These are phyloP conservation scores for Plasmodiophora brassicae DNA, from an alignment of 208 protist genomes.

Conservation along the genomic window DNA sequence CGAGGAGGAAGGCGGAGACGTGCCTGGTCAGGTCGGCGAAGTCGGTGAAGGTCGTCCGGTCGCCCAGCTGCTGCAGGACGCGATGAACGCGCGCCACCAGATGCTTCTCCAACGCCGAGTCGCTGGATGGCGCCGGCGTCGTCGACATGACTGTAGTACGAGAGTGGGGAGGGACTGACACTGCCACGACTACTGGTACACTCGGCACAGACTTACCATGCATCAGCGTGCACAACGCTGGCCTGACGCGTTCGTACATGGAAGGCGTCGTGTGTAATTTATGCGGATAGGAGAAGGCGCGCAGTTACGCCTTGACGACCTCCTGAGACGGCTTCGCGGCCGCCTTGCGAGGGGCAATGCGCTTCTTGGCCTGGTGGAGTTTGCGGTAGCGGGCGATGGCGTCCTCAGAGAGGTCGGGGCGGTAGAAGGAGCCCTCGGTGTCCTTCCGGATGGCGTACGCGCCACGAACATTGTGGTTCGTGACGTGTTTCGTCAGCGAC, in stretches of 20 bases:
- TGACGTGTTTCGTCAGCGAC: not conserved
- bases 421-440: not conserved
- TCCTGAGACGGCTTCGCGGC: too few relatives aligned
- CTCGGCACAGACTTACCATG: too few relatives aligned
- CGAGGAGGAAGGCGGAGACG: not conserved
- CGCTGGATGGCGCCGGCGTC: too few relatives aligned
- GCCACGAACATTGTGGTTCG: not conserved
- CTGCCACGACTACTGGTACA: too few relatives aligned
- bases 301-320: too few relatives aligned
- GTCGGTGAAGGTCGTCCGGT: not conserved
- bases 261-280: too few relatives aligned
- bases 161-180: too few relatives aligned
- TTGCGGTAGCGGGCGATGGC: constrained; percentile 12
- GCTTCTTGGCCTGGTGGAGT: not conserved
- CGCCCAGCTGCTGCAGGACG: not conserved
- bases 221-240: too few relatives aligned
- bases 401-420: not conserved
- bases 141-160: too few relatives aligned
- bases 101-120: not conserved
- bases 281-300: too few relatives aligned
- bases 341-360: not conserved
- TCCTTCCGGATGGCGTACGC: not conserved
- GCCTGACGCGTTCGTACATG: too few relatives aligned
- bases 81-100: not conserved
- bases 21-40: not conserved